Evolutionary conservation across 306 rosid species (phyloP).

Genomic region (Oxytropis ochrocephala): DNA sequence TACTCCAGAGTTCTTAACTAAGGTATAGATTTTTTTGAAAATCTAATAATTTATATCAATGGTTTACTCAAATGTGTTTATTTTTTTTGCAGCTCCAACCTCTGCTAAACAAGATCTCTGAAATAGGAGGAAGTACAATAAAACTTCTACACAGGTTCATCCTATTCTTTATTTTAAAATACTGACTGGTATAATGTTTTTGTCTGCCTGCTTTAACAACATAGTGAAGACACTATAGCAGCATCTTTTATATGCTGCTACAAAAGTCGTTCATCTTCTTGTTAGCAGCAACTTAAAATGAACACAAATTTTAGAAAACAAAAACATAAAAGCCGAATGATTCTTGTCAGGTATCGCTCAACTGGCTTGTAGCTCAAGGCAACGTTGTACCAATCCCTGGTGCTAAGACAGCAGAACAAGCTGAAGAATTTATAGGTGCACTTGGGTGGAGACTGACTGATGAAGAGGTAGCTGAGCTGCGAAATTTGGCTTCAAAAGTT

Average conservation of each 20-base stretch:
- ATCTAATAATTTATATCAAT: background rate
- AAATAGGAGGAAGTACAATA: constrained; percentile 51
- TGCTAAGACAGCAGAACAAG: constrained; percentile 84
- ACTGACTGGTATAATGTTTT: background rate
- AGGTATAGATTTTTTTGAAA: constrained; percentile 25
- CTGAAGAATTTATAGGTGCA: constrained; percentile 70
- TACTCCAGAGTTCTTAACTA: constrained; percentile 63
- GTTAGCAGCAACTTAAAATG: no score
- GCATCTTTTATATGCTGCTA: no score
- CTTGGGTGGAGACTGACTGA: constrained; percentile 69
- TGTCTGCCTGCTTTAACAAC: background rate
- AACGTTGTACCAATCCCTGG: constrained; percentile 95
- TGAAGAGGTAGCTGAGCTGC: constrained; percentile 64
- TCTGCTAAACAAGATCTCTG: constrained; percentile 53
- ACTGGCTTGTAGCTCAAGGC: constrained; percentile 80
- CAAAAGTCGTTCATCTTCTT: no score
- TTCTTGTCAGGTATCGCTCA: constrained; percentile 60
- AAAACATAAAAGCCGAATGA: background rate
- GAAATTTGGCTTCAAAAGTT: constrained; percentile 62
- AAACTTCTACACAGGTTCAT: constrained; percentile 59
- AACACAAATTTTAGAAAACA: no score
- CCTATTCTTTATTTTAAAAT: constrained; percentile 2
- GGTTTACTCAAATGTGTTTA: constrained; percentile 6
- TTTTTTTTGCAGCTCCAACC: constrained; percentile 75
- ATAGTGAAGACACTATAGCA: background rate